Conservation (phyloP, 192 early-diverging fungal species). For the Irineochytrium annulatum region DNA sequence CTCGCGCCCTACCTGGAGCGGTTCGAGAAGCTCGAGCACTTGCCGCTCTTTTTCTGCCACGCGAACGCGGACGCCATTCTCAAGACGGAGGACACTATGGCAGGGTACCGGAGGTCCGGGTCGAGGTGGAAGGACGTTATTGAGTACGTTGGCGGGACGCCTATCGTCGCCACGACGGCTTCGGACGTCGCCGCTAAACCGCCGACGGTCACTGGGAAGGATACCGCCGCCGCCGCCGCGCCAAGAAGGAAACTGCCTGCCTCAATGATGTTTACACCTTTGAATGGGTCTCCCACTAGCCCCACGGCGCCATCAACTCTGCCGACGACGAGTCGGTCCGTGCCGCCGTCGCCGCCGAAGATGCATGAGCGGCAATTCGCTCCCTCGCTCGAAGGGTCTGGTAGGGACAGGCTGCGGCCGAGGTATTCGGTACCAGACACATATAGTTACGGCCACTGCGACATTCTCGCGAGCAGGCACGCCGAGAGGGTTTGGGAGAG, state of each 20-base stretch:
- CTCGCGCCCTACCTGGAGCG: conserved; percentile 35
- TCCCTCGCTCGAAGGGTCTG: too few species aligned
- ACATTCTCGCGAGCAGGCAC: conserved; percentile 40
- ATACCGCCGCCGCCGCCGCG: too few species aligned
- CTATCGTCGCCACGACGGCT: not conserved
- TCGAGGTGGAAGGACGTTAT: conserved; percentile 42
- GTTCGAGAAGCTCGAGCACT: conserved; percentile 37
- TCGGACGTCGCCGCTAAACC: too few species aligned
- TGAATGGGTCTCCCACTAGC: too few species aligned
- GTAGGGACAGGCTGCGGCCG: not conserved
- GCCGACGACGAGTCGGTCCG: too few species aligned
- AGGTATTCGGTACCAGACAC: conserved; percentile 24
- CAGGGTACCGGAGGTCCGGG: conserved; percentile 30
- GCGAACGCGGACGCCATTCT: conserved; percentile 44
- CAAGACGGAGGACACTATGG: conserved; percentile 31
- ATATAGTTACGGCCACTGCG: conserved; percentile 35
- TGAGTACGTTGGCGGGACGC: conserved; percentile 18
- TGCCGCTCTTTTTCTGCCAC: conserved; percentile 46
- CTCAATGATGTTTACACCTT: too few species aligned
- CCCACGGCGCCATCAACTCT: too few species aligned
- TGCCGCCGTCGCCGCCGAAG: too few species aligned
- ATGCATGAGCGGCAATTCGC: too few species aligned
- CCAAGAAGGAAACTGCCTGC: too few species aligned
- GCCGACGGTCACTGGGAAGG: too few species aligned
- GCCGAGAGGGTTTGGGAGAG: conserved; percentile 39